phyloP scores from a whole-genome alignment of 1,284 basidiomycete species.

The Pulchroboletus neoregius region DNA sequence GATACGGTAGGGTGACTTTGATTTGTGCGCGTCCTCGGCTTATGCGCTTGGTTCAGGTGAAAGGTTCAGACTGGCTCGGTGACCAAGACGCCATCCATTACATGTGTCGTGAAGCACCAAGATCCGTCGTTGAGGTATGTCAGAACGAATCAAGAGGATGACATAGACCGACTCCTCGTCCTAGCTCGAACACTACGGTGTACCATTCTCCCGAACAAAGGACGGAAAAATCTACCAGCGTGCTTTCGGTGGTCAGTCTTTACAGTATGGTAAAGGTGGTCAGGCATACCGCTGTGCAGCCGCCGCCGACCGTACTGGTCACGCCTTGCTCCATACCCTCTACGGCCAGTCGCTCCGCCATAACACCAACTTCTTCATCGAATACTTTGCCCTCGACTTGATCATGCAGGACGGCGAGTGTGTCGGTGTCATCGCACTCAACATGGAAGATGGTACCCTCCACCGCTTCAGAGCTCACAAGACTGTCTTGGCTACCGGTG shows the following conservation, averaged over 20 bases:
- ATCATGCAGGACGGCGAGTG: slow-evolving; percentile 99
- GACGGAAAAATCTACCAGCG: slow-evolving; percentile 99
- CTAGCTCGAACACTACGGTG: slow-evolving; percentile 97
- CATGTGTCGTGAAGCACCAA: slow-evolving; percentile 96
- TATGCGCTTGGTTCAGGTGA: slow-evolving; percentile 58
- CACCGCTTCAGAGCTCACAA: slow-evolving; percentile 99
- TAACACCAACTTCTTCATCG: slow-evolving; percentile 99
- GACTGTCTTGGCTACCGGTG: slow-evolving; percentile 97
- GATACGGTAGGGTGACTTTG: slow-evolving; percentile 70
- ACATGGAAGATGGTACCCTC: slow-evolving; percentile 99
- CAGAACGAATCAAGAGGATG: neutral
- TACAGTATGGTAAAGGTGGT: slow-evolving; percentile 97
- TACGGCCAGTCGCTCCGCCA: slow-evolving; percentile 99
- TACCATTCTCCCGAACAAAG: slow-evolving; percentile 98
- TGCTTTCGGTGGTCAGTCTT: slow-evolving; percentile 98
- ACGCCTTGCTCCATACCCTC: slow-evolving; percentile 97
- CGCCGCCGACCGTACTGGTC: slow-evolving; percentile 98
- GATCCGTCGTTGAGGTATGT: slow-evolving; percentile 85
- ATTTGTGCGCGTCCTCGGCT: slow-evolving; percentile 2
- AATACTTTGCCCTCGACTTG: slow-evolving; percentile 97
- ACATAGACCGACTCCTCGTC: slow-evolving; percentile 2
- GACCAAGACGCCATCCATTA: slow-evolving; percentile 99
- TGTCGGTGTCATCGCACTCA: slow-evolving; percentile 98
- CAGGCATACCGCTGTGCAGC: slow-evolving; percentile 99
- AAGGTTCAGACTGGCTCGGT: slow-evolving; percentile 99